Evolutionary conservation across 176 grass and related monocot genomes (phyloP), one percentile per base, ranked within the genome.

Genomic region (Cymbopogon citratus): DNA sequence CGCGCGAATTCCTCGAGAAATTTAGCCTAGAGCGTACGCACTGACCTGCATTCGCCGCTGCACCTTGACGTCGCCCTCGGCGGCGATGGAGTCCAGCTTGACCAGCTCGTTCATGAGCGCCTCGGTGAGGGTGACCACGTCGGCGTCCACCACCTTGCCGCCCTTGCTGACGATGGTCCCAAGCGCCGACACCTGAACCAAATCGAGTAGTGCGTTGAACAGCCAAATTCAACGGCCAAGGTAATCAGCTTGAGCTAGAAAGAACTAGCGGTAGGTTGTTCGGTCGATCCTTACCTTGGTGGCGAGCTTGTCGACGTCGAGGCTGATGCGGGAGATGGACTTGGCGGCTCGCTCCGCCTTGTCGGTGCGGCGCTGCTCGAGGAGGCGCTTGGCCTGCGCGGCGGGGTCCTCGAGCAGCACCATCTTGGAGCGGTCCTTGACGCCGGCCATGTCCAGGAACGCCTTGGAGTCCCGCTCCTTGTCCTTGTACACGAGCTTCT

Each of bases 351-450:
- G 93, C 26, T 89, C 82, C 5, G 91, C 80, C 81, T 95, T 98
- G 69, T 86, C 86, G n/a, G 84, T 61, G 54, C 86, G 86, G 11
- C 92, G 92, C 78, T 90, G 63, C 70, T 98, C 87, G 79, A 98
- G 74, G 5, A 95, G 88, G 8, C 95, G 92, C 80, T 80, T 94
- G 29, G 92, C 95, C 84, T 91, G 81, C 28, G 95, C 95, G 8
- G 80, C 51, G 12, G 95, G 88, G 69, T 98, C 95, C 71, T 98
- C 92, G 69, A 91, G 79, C 27, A 95, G 28, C 19, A 93, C 66
- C 84, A 98, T 69, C 88, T 93, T 98, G 39, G 95, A 98, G 14
- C 84, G 86, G 84, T 95, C 95, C 87, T 86, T 98, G 80, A 98
- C 90, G 78, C 95, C 90, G 78, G 81, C 78, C 31, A 85, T 89